Evolutionary conservation across 2,329 filamentous ascomycete species (phyloP).

Genomic region (Cadophora malorum): DNA sequence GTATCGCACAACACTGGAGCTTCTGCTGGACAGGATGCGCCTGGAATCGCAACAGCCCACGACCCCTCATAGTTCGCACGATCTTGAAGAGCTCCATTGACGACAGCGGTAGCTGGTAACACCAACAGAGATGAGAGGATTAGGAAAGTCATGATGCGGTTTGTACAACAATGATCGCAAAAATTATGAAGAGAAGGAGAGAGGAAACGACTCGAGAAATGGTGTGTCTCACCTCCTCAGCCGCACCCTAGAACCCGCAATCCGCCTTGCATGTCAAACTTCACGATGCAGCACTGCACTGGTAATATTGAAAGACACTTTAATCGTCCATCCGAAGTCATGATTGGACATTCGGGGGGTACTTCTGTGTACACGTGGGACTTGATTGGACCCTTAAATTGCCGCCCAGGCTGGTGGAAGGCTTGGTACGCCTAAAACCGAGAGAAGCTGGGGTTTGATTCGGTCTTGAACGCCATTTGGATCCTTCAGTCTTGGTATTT

Average conservation of each 20-base stretch:
- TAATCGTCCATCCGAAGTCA: neutral
- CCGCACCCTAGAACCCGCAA: neutral
- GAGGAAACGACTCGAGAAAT: neutral
- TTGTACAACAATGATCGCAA: no score
- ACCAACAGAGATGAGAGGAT: neutral
- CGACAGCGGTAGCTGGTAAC: neutral
- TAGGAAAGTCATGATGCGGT: neutral
- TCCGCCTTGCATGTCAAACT: conserved; percentile 4
- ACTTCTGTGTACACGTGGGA: neutral
- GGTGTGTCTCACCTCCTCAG: neutral
- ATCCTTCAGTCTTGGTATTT: conserved; percentile 19
- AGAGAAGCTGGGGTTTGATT: neutral
- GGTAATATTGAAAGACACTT: neutral
- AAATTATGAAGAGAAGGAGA: neutral
- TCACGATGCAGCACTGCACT: conserved; percentile 1
- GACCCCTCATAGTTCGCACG: conserved; percentile 11
- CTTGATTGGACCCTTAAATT: neutral
- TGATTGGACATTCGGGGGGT: neutral
- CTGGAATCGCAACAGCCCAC: conserved; percentile 3
- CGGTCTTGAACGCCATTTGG: conserved; percentile 1
- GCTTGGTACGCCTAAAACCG: neutral
- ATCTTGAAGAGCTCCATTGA: neutral
- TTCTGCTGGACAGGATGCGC: neutral
- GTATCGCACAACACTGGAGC: neutral
- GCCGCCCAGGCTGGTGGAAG: neutral